A percentile compares a stretch with the other conserved stretches of the same genome.
phyloP scores from a whole-genome alignment of 257 asterid species.

The Solanum medicagineum region DNA sequence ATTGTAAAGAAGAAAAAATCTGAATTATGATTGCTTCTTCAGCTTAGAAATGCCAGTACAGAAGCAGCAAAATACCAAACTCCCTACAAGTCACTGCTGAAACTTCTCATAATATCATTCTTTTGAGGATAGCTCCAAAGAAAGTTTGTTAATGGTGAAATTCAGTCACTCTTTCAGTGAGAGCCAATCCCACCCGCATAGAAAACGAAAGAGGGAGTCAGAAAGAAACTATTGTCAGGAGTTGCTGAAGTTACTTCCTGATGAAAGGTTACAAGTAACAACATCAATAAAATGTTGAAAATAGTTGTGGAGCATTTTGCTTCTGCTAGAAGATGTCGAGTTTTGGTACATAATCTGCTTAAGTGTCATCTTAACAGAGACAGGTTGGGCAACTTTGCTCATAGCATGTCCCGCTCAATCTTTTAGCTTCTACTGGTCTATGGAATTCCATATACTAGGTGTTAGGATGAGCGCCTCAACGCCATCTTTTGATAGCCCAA shows the following conservation, averaged over 20 bases:
- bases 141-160: neutral
- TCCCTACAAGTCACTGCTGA: neutral
- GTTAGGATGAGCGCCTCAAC: neutral
- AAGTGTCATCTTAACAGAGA: neutral
- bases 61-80: neutral
- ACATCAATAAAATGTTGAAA: neutral
- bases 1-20: neutral
- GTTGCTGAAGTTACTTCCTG: neutral
- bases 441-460: neutral
- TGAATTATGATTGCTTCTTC: neutral
- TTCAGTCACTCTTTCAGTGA: neutral
- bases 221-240: neutral
- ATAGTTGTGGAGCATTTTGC: neutral
- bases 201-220: neutral
- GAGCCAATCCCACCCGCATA: neutral
- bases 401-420: neutral
- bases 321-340: neutral
- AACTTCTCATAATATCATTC: neutral
- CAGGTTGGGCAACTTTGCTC: neutral
- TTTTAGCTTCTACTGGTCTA: neutral
- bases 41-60: neutral
- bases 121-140: neutral
- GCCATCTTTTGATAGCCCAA: neutral
- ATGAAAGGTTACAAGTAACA: neutral
- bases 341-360: neutral